Percentiles rank a stretch among this genome's conserved stretches.
Evolutionary conservation across 768 basidiomycete species (phyloP).

Genomic region (Phaeotremella fagi): DNA sequence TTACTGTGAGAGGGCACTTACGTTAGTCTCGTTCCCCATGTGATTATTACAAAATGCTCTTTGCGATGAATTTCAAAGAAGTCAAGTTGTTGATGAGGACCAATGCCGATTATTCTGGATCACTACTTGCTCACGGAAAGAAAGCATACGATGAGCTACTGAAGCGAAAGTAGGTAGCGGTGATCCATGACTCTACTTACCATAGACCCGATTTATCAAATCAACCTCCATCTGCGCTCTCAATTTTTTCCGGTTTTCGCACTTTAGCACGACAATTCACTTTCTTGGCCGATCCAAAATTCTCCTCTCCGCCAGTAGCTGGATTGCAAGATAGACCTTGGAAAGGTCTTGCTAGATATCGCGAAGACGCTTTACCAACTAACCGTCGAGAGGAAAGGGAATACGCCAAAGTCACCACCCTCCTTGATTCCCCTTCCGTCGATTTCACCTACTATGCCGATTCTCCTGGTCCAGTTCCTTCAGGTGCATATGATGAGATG

Average conservation of each 20-base stretch:
- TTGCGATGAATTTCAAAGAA: conserved; percentile 66
- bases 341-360: conserved; percentile 52
- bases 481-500: conserved; percentile 19
- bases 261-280: conserved; percentile 30
- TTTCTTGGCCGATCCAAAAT: conserved; percentile 28
- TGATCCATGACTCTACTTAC: not conserved
- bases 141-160: conserved; percentile 58
- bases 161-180: conserved; percentile 38
- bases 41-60: conserved; percentile 76
- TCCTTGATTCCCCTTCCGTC: conserved; percentile 69
- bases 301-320: conserved; percentile 34
- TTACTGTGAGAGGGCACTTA: not conserved
- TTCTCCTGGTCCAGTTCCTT: conserved; percentile 56
- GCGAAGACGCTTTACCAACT: conserved; percentile 16
- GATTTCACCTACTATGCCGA: conserved; percentile 86
- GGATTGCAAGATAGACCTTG: conserved; percentile 42
- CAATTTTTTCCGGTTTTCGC: conserved; percentile 36
- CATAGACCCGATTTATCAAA: conserved; percentile 22
- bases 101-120: conserved; percentile 68
- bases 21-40: conserved; percentile 68
- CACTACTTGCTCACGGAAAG: conserved; percentile 65
- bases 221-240: conserved; percentile 33
- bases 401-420: conserved; percentile 80
- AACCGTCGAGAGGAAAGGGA: conserved; percentile 52
- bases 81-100: conserved; percentile 63